Conservation (phyloP, 2,329 filamentous ascomycete species). For the Aureobasidium sp. region DNA sequence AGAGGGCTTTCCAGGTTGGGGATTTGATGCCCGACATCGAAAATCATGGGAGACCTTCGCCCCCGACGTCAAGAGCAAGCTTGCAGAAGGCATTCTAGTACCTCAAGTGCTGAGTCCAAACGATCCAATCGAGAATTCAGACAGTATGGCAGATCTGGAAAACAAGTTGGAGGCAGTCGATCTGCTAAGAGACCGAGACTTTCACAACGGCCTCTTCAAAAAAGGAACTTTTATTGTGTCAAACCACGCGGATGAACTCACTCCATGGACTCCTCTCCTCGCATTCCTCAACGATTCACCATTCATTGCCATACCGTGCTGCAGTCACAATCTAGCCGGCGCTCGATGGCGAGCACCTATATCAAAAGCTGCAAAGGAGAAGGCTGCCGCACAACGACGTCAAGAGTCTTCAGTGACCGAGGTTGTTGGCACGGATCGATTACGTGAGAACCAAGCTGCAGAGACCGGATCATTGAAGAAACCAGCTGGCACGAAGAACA, state of each 20-base stretch:
- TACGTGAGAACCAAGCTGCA: conserved; percentile 23
- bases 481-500: conserved; percentile 27
- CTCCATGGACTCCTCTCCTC: conserved; percentile 88
- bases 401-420: background rate
- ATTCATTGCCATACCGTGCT: conserved; percentile 93
- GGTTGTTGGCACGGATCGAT: background rate
- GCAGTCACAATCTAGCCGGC: conserved; percentile 79
- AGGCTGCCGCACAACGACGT: background rate
- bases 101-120: conserved; percentile 40
- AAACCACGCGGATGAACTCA: conserved; percentile 95
- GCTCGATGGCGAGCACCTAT: conserved; percentile 58
- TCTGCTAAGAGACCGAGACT: conserved; percentile 13
- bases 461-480: conserved; percentile 30
- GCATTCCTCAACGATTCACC: conserved; percentile 67
- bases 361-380: background rate
- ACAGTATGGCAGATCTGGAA: background rate
- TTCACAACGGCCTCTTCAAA: conserved; percentile 58
- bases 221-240: conserved; percentile 82
- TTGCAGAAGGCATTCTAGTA: conserved; percentile 56
- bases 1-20: conserved; percentile 81
- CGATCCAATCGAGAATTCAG: background rate
- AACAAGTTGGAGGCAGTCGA: conserved; percentile 10
- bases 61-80: conserved; percentile 37
- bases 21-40: conserved; percentile 80
- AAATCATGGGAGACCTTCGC: conserved; percentile 79